Evolutionary conservation across 2,329 filamentous ascomycete species (phyloP), one percentile per base, ranked within the genome.

Genomic region (Ophiostoma sp.): DNA sequence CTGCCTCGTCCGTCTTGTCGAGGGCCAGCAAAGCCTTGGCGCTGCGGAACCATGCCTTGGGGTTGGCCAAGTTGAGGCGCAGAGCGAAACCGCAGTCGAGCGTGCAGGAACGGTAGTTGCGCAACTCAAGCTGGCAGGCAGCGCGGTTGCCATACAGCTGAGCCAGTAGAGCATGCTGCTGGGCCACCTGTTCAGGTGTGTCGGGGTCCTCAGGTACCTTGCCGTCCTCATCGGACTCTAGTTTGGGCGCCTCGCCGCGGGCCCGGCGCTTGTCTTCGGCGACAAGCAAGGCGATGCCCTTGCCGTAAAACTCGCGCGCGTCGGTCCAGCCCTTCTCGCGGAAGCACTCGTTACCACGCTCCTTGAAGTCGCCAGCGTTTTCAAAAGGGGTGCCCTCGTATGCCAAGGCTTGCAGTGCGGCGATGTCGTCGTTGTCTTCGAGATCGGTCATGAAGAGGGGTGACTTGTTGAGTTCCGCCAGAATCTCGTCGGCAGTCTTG

Each of bases 391-490:
- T 95, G 25, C 96, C 97, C 84, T 99, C 96, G 80, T 98, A 97
- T 39, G 94, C 93, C 52, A 99, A 85, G 0, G 96, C 95, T 80
- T 93, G 92, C 74, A 99, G 87, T 0, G 96, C 97, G 78, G 97
- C 94, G 0, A 97, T 86, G 77, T 93, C 90, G 75, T 92, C 86
- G 79, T 97, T 97, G 76, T 97, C 92, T 78, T 93, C 93, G 45
- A 98, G 87, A 77, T 93, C 91, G 39, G 94, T 98, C 96, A 99
- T 99, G 86, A 99, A 99, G 50, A 99, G 87, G 7, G 96, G 96
- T 42, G 85, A 88, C 80, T 85, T 85, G 80, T 89, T 88, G 57
- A 90, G 82, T 68, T 90, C 88, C 11, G 85, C 85, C 73, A 87
- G 80, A 45, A 89, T 85, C 77, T 90, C 87, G 50, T 88, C 87